These are phyloP conservation scores for Tanacetum coccineum DNA, from an alignment of 129 eudicot species.

Conservation along the genomic window DNA sequence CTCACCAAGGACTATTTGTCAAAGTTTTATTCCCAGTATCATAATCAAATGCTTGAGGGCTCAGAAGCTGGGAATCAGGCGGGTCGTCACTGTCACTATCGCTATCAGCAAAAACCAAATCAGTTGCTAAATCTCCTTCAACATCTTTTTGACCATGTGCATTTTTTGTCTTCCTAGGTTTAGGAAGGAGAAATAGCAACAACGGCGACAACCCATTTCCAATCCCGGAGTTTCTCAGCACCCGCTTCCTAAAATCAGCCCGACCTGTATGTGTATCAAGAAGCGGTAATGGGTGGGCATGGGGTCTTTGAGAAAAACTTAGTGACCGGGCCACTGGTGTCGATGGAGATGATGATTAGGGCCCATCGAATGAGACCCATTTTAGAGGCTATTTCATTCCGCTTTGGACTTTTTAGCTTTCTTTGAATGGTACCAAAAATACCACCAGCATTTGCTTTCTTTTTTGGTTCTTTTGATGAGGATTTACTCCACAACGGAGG, in stretches of 20 bases:
- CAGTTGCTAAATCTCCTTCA: slow-evolving; percentile 45
- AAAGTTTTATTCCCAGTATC: slow-evolving; percentile 43
- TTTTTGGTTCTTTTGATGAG: slow-evolving; percentile 47
- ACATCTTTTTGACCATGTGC: slow-evolving; percentile 32
- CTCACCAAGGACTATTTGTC: slow-evolving; percentile 50
- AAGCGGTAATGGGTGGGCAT: slow-evolving; percentile 51
- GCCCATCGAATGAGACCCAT: slow-evolving; percentile 32
- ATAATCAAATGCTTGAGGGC: slow-evolving; percentile 57
- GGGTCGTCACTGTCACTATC: slow-evolving; percentile 45
- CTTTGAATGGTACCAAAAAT: slow-evolving; percentile 43
- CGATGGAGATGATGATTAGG: slow-evolving; percentile 35
- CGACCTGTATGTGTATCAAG: slow-evolving; percentile 22
- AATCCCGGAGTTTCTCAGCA: slow-evolving; percentile 32
- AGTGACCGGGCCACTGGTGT: slow-evolving; percentile 40
- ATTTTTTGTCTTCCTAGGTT: slow-evolving; percentile 25
- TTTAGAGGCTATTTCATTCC: slow-evolving; percentile 33
- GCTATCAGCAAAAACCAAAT: slow-evolving; percentile 38
- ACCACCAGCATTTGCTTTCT: slow-evolving; percentile 37
- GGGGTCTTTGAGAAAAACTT: slow-evolving; percentile 47
- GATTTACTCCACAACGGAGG: slow-evolving; percentile 64
- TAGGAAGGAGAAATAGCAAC: slow-evolving; percentile 36
- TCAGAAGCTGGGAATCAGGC: slow-evolving; percentile 44
- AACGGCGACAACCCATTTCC: slow-evolving; percentile 29
- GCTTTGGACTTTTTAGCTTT: slow-evolving; percentile 42
- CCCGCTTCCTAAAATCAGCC: slow-evolving; percentile 37